These are phyloP conservation scores for Hemileccinum impolitum DNA, from an alignment of 768 basidiomycete species.

Conservation along the genomic window DNA sequence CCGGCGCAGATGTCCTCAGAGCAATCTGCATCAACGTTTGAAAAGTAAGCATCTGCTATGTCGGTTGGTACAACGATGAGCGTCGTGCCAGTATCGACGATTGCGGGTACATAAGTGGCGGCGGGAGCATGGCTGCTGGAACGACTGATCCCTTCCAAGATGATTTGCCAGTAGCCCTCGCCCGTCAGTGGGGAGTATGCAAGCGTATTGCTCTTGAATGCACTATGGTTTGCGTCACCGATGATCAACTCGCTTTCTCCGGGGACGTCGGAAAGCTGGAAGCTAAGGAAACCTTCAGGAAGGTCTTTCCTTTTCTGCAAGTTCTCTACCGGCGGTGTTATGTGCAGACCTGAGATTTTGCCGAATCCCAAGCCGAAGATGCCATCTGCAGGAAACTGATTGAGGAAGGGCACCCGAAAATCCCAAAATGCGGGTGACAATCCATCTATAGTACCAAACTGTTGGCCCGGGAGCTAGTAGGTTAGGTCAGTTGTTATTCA, in stretches of 20 bases:
- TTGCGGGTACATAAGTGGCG: constrained; percentile 9
- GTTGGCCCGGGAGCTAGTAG: constrained; percentile 32
- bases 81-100: constrained; percentile 35
- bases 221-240: constrained; percentile 39
- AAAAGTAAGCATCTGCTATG: constrained; percentile 23
- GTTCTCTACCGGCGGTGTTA: constrained; percentile 38
- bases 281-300: constrained; percentile 34
- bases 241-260: constrained; percentile 16
- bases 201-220: constrained; percentile 47
- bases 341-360: constrained; percentile 32
- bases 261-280: constrained; percentile 38
- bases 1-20: constrained; percentile 31
- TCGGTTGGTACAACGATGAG: constrained; percentile 15
- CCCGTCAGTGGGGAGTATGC: constrained; percentile 30
- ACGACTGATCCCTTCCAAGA: constrained; percentile 17
- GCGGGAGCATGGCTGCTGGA: not conserved
- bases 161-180: constrained; percentile 37
- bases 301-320: constrained; percentile 33
- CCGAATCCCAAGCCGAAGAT: constrained; percentile 40
- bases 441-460: constrained; percentile 34
- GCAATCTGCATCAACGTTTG: constrained; percentile 15
- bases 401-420: constrained; percentile 4
- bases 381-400: constrained; percentile 31
- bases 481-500: not conserved
- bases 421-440: constrained; percentile 28